Evolutionary conservation across 352 stramenopile genomes (phyloP), one percentile per base, ranked within the genome.

Genomic region (Phytophthora ohioensis): DNA sequence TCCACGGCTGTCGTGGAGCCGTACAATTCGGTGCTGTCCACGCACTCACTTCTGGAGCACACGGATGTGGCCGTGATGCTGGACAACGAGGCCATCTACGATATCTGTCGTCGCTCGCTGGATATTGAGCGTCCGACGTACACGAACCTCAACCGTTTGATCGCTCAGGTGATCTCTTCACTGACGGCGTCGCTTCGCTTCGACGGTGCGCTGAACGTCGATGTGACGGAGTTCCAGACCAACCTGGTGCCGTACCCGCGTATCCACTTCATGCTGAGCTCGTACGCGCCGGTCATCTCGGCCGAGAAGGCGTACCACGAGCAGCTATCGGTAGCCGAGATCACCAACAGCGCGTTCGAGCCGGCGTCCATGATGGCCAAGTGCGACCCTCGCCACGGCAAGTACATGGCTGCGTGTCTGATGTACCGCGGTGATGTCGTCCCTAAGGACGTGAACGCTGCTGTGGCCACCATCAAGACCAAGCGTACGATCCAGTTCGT

Each of bases 231-330:
- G 85, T 99, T 99, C 91, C 96, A 99, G 86, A 99, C 97, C 59
- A 99, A 99, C 90, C 80, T 99, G 78, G 97, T 99, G 62, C 97
- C 98, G 35, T 99, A 99, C 88, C 98, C 98, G 55, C 96, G 97
- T 68, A 99, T 99, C 82, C 97, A 99, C 87, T 99, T 99, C 82
- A 99, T 99, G 95, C 88, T 99, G 32, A 99, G 91, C 49, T 99
- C 96, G 47, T 99, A 99, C 76, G 97, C 98, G 38, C 98, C 98
- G 6, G 92, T 99, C 49, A 99, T 99, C 71, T 98, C 95, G 46
- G 92, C 94, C 10, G 96, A 99, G 80, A 99, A 99, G 85, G 97
- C 96, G 30, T 98, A 99, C 85, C 85, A 99, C 83, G 97, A 99
- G 81, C 89, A 98, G 64, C 82, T 99, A 4, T 98, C 95, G 11